Percentiles rank a stretch among this genome's conserved stretches.
Conservation (phyloP, 441 rosid genomes). For the Pelargonium hybrid region DNA sequence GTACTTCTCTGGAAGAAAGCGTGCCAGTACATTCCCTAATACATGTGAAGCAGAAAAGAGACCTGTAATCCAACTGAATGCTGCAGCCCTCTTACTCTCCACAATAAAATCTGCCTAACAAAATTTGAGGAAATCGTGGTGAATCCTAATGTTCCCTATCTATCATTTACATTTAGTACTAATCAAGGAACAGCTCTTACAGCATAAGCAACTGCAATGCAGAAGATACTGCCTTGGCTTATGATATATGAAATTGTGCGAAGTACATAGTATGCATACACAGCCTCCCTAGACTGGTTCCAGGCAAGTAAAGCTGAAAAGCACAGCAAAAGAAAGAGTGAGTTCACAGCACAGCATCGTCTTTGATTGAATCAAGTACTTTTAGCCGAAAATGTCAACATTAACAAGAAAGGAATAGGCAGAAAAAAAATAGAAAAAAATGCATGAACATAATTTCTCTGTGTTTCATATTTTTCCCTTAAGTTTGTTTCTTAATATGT, state of each 20-base stretch:
- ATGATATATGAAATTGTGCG: constrained; percentile 45
- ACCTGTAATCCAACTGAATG: constrained; percentile 51
- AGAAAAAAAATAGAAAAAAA: not conserved
- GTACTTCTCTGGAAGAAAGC: constrained; percentile 40
- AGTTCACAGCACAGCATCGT: not conserved
- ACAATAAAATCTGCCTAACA: constrained; percentile 41
- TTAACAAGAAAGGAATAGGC: not conserved
- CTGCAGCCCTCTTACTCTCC: constrained; percentile 34
- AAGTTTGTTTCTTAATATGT: not conserved
- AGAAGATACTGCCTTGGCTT: constrained; percentile 57
- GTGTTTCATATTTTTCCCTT: not conserved
- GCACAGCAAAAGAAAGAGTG: not conserved
- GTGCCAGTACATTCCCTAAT: constrained; percentile 40
- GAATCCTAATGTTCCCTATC: not conserved
- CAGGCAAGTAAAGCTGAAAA: constrained; percentile 43
- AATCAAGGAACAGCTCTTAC: constrained; percentile 23
- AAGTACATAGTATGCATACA: constrained; percentile 44
- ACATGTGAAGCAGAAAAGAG: constrained; percentile 46
- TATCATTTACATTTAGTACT: not conserved
- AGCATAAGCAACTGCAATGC: constrained; percentile 49
- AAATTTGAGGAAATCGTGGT: constrained; percentile 15
- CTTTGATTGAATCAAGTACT: not conserved
- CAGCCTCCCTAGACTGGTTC: constrained; percentile 32
- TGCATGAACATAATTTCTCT: not conserved
- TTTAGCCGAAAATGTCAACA: not conserved